A percentile compares a stretch with the other conserved stretches of the same genome.
phyloP scores from a whole-genome alignment of 2,329 filamentous ascomycete genomes.

The Neoscytalidium dimidiatum region DNA sequence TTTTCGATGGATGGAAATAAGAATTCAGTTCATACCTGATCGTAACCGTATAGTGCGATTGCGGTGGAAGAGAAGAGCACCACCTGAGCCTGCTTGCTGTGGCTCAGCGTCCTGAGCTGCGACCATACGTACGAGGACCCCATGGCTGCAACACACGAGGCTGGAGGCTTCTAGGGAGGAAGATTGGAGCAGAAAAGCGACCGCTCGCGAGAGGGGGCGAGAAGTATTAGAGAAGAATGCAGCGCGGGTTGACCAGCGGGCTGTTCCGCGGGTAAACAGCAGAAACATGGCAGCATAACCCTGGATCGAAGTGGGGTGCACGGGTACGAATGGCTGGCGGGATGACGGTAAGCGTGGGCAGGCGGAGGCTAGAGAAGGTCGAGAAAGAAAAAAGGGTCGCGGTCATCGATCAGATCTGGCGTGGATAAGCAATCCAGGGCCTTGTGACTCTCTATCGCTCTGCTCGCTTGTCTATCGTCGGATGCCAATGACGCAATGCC shows the following conservation, averaged over 20 bases:
- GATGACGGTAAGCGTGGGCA: slow-evolving; percentile 8
- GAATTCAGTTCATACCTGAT: slow-evolving; percentile 29
- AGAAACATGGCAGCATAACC: slow-evolving; percentile 2
- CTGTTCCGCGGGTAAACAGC: not conserved
- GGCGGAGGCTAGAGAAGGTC: not conserved
- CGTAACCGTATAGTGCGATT: slow-evolving; percentile 57
- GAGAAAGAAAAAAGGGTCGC: not conserved
- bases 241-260: not conserved
- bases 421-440: too few species aligned
- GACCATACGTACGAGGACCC: not conserved
- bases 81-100: slow-evolving; percentile 48
- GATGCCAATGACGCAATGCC: slow-evolving; percentile 5
- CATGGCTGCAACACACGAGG: not conserved
- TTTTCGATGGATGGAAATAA: too few species aligned
- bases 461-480: slow-evolving; percentile 1
- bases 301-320: not conserved
- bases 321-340: not conserved
- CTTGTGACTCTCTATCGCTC: not conserved
- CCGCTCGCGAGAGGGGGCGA: not conserved
- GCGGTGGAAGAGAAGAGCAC: slow-evolving; percentile 56
- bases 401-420: not conserved
- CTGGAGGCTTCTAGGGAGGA: not conserved
- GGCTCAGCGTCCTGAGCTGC: not conserved
- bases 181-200: not conserved
- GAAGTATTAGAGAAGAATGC: not conserved